Percentiles rank a stretch among this genome's conserved stretches.
These are phyloP conservation scores for Xylaria sp. DNA, from an alignment of 2,329 filamentous ascomycete species.

Conservation along the genomic window DNA sequence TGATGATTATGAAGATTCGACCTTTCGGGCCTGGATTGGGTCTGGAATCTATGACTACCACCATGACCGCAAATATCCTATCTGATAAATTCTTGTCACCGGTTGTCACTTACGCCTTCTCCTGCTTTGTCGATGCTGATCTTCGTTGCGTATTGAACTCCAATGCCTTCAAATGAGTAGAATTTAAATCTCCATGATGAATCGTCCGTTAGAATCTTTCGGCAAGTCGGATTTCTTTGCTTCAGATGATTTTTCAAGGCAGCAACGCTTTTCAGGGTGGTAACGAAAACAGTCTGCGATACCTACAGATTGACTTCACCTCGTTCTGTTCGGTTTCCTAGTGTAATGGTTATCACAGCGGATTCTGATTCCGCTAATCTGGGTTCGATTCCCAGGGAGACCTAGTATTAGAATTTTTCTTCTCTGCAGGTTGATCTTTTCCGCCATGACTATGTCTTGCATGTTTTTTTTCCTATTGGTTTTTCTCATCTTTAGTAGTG, in stretches of 20 bases:
- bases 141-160: background rate
- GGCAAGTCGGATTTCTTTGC: too few relatives aligned
- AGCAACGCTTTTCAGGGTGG: too few relatives aligned
- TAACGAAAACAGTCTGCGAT: background rate
- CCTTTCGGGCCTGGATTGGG: background rate
- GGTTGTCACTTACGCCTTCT: background rate
- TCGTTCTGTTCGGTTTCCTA: background rate
- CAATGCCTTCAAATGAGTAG: background rate
- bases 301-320: background rate
- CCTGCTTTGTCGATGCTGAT: background rate
- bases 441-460: too few relatives aligned
- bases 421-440: too few relatives aligned
- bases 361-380: slow-evolving; percentile 16
- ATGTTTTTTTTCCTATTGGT: background rate
- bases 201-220: background rate
- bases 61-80: background rate
- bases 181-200: background rate
- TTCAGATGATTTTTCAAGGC: too few relatives aligned
- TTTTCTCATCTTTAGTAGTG: too few relatives aligned
- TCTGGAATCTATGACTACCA: background rate
- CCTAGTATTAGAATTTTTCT: background rate
- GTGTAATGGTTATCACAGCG: slow-evolving; percentile 12
- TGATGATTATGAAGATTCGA: background rate
- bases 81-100: background rate
- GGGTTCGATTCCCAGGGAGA: slow-evolving; percentile 15